A percentile compares a stretch with the other conserved stretches of the same genome.
phyloP scores from a whole-genome alignment of 2,329 filamentous ascomycete genomes.

The Paecilomyces niveus region DNA sequence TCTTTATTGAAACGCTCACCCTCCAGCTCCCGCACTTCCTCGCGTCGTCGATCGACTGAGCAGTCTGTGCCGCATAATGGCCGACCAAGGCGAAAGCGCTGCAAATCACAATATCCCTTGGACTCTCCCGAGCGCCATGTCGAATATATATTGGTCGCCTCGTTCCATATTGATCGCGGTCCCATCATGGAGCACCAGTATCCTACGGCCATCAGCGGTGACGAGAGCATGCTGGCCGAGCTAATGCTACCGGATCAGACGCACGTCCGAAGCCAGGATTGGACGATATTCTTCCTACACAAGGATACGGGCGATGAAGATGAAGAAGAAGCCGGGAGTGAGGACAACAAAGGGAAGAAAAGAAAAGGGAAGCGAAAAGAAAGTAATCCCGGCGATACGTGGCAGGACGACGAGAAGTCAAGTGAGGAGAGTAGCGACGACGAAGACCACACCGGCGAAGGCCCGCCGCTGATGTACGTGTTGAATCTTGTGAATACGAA shows the following conservation, averaged over 20 bases:
- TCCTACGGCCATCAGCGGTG: conserved; percentile 86
- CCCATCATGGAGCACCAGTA: conserved; percentile 99
- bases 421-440: conserved; percentile 45
- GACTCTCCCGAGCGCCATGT: conserved; percentile 81
- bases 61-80: conserved; percentile 38
- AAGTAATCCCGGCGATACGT: conserved; percentile 40
- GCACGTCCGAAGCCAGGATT: conserved; percentile 89
- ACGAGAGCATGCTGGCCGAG: conserved; percentile 97
- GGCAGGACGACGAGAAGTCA: conserved; percentile 43
- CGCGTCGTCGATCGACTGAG: conserved; percentile 28
- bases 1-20: conserved; percentile 47
- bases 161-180: conserved; percentile 92
- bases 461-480: conserved; percentile 91
- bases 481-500: conserved; percentile 97
- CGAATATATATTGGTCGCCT: conserved; percentile 95
- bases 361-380: conserved; percentile 37
- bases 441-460: conserved; percentile 66
- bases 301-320: conserved; percentile 85
- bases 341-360: conserved; percentile 38
- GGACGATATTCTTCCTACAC: conserved; percentile 98
- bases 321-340: conserved; percentile 55
- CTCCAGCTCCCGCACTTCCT: conserved; percentile 38
- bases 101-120: conserved; percentile 70
- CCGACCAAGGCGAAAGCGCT: conserved; percentile 40
- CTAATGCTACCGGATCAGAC: conserved; percentile 97